Evolutionary conservation across 345 rosid genomes (phyloP), one percentile per base, ranked within the genome.

Genomic region (Passiflora organensis): DNA sequence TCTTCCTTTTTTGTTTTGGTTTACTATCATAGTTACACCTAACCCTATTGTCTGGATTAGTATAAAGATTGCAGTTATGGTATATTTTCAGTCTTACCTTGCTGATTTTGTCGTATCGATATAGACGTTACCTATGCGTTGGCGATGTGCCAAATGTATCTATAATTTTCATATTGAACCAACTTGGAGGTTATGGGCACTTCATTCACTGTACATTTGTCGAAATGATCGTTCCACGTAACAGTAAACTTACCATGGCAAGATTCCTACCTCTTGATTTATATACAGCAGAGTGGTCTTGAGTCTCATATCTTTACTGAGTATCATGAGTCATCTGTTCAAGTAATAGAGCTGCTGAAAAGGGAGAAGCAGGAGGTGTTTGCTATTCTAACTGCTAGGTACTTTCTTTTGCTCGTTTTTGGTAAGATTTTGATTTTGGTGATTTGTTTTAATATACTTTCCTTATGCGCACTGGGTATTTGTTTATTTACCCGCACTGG

Each of bases 161-260:
- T 6, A 32, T 15, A 25, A 42, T 59, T 28, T 60, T 59, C 45
- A 53, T 4, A 24, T 43, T 18, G 16, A 43, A 32, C 43, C 44
- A 32, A 67, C 32, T n/a, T 46, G 61, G 43, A 46, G 58, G 48
- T 62, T 61, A 51, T 41, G 21, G 28, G 19, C 46, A 2, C 44
- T 61, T 50, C 25, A 60, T 37, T 55, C 62, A 43, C 62, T 62
- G 49, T 61, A 67, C 72, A 61, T 16, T 67, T 67, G 72, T 60
- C 72, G 23, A 58, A 45, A 43, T 65, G 58, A 43, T 58, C n/a
- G 15, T 25, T 57, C 43, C 63, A 65, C 53, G 48, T 65, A 43
- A 37, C 53, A 17, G 48, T 58, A 18, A 51, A 45, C 48, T 6
- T 45, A 44, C 36, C 53, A 51, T 32, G 53, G 58, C 53, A 22